Conservation (phyloP, 1,284 basidiomycete genomes). For the Trichosporon coremiiforme region DNA sequence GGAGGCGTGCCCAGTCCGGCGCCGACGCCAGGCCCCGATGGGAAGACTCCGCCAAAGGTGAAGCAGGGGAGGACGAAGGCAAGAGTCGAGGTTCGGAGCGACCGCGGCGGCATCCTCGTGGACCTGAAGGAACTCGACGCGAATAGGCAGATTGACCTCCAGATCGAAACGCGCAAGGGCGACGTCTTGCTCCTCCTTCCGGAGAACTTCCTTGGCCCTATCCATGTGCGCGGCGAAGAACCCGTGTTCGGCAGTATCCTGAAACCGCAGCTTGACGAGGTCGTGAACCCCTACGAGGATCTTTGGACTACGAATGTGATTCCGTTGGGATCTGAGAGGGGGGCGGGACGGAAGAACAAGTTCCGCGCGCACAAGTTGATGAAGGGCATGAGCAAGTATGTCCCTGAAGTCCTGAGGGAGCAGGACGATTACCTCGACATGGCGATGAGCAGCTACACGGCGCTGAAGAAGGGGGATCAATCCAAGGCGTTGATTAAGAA, state of each 20-base stretch:
- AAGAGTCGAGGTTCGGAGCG: slow-evolving; percentile 41
- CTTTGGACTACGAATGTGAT: slow-evolving; percentile 44
- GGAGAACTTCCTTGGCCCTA: slow-evolving; percentile 41
- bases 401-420: slow-evolving; percentile 38
- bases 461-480: slow-evolving; percentile 34
- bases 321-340: slow-evolving; percentile 30
- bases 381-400: slow-evolving; percentile 34
- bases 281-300: slow-evolving; percentile 39
- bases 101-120: slow-evolving; percentile 43
- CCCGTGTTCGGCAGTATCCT: slow-evolving; percentile 36
- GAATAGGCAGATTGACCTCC: slow-evolving; percentile 28
- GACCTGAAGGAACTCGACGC: slow-evolving; percentile 47
- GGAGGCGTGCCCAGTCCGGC: background rate
- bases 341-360: background rate
- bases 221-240: slow-evolving; percentile 28
- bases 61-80: slow-evolving; percentile 45
- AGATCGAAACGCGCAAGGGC: slow-evolving; percentile 44
- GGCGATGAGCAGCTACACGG: slow-evolving; percentile 32
- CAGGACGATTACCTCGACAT: slow-evolving; percentile 42
- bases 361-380: slow-evolving; percentile 28
- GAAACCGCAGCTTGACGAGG: slow-evolving; percentile 32
- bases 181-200: slow-evolving; percentile 50
- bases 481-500: slow-evolving; percentile 39
- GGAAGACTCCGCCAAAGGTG: slow-evolving; percentile 25
- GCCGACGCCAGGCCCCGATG: background rate